Conservation (phyloP, 179 eudicot species). For the Drosera spatulata region DNA sequence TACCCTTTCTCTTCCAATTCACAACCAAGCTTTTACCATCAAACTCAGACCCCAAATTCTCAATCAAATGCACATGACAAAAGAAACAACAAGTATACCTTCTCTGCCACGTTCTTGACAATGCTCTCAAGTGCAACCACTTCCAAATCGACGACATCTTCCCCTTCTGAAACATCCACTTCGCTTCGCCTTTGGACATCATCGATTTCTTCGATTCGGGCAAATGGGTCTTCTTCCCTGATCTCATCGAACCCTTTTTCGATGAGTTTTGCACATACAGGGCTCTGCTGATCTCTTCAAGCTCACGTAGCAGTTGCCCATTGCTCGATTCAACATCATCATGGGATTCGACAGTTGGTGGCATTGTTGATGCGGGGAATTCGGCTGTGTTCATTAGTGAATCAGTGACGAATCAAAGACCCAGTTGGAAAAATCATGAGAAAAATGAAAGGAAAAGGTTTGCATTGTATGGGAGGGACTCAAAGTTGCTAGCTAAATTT, state of each 20-base stretch:
- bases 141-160: slow-evolving; percentile 61
- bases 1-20: slow-evolving; percentile 70
- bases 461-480: no score
- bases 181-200: slow-evolving; percentile 26
- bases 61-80: slow-evolving; percentile 73
- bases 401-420: no score
- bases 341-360: no score
- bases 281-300: slow-evolving; percentile 69
- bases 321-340: slow-evolving; percentile 24
- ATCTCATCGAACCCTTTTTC: slow-evolving; percentile 23
- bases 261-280: slow-evolving; percentile 32
- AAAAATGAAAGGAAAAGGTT: no score
- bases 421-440: no score
- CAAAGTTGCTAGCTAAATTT: no score
- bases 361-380: no score
- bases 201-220: slow-evolving; percentile 11
- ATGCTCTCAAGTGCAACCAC: slow-evolving; percentile 77
- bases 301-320: slow-evolving; percentile 52
- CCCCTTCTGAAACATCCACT: slow-evolving; percentile 24
- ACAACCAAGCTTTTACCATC: slow-evolving; percentile 43
- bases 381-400: no score
- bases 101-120: slow-evolving; percentile 44
- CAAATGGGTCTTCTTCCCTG: slow-evolving; percentile 21
- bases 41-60: slow-evolving; percentile 52
- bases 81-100: slow-evolving; percentile 70